Percentiles rank a stretch among this genome's conserved stretches.
These are phyloP conservation scores for Candolleomyces efflorescens DNA, from an alignment of 768 basidiomycete genomes.

Conservation along the genomic window DNA sequence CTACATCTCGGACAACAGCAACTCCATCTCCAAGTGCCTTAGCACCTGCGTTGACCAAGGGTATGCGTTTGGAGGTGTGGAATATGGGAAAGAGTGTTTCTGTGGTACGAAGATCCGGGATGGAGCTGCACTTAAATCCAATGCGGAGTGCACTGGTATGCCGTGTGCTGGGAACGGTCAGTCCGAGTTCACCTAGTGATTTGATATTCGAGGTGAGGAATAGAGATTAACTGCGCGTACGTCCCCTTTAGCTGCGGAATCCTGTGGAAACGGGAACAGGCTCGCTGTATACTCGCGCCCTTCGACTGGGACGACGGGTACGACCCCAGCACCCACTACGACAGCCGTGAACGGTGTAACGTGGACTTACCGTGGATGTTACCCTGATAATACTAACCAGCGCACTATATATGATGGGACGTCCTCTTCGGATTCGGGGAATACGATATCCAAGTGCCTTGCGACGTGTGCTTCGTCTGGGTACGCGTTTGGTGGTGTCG, in stretches of 20 bases:
- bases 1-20: constrained; percentile 9
- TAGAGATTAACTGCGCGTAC: background rate
- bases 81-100: constrained; percentile 30
- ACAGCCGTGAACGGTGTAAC: constrained; percentile 13
- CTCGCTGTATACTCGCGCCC: constrained; percentile 19
- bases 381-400: constrained; percentile 7
- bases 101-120: constrained; percentile 22
- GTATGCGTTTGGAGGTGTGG: constrained; percentile 26
- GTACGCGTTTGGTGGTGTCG: constrained; percentile 25
- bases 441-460: constrained; percentile 26
- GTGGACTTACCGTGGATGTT: constrained; percentile 19
- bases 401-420: constrained; percentile 2
- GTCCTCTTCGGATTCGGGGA: constrained; percentile 9
- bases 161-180: constrained; percentile 27
- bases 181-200: constrained; percentile 3
- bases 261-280: constrained; percentile 26
- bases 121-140: constrained; percentile 15
- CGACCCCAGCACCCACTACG: constrained; percentile 1
- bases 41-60: constrained; percentile 21
- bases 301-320: constrained; percentile 4
- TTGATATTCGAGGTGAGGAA: background rate
- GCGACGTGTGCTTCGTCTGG: constrained; percentile 21
- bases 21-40: constrained; percentile 25
- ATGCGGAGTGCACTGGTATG: constrained; percentile 26
- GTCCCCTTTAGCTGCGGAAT: constrained; percentile 12